phyloP scores from a whole-genome alignment of 352 stramenopile genomes.

The Pythium oligandrum region DNA sequence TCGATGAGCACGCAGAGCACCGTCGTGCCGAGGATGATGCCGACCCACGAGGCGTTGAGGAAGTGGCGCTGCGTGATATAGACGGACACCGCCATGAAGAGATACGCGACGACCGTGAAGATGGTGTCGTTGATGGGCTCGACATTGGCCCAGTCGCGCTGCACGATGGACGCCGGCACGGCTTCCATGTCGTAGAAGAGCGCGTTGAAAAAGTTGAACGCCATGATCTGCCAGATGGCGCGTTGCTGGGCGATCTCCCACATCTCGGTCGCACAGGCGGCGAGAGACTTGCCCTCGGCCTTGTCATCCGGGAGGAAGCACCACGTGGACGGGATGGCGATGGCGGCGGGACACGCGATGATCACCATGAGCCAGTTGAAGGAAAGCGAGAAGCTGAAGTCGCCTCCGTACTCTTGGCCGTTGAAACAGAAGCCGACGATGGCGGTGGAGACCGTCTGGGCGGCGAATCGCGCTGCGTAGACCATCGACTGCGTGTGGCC shows the following conservation, averaged over 20 bases:
- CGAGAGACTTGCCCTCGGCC: slow-evolving; percentile 4
- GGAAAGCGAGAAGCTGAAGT: slow-evolving; percentile 17
- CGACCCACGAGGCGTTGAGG: slow-evolving; percentile 16
- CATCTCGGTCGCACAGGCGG: slow-evolving; percentile 4
- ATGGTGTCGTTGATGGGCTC: slow-evolving; percentile 24
- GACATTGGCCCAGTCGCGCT: slow-evolving; percentile 21
- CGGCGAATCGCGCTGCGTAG: slow-evolving; percentile 22
- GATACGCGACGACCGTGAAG: slow-evolving; percentile 16
- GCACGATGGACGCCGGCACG: slow-evolving; percentile 14
- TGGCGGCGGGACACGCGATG: slow-evolving; percentile 4
- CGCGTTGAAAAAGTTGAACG: slow-evolving; percentile 25
- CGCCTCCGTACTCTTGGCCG: slow-evolving; percentile 16
- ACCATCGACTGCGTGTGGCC: slow-evolving; percentile 30
- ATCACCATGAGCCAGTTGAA: slow-evolving; percentile 23
- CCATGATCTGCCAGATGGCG: slow-evolving; percentile 27
- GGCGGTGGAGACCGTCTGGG: slow-evolving; percentile 9
- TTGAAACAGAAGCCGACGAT: slow-evolving; percentile 23
- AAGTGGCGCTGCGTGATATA: slow-evolving; percentile 18
- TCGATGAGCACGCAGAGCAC: slow-evolving; percentile 17
- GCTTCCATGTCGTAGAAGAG: slow-evolving; percentile 22
- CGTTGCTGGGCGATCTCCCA: slow-evolving; percentile 15
- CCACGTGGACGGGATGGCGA: slow-evolving; percentile 16
- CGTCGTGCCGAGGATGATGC: slow-evolving; percentile 18
- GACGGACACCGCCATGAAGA: slow-evolving; percentile 18
- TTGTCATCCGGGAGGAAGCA: slow-evolving; percentile 15